phyloP scores from a whole-genome alignment of 108 stramenopile species.

The Nannochloropsis salina region DNA sequence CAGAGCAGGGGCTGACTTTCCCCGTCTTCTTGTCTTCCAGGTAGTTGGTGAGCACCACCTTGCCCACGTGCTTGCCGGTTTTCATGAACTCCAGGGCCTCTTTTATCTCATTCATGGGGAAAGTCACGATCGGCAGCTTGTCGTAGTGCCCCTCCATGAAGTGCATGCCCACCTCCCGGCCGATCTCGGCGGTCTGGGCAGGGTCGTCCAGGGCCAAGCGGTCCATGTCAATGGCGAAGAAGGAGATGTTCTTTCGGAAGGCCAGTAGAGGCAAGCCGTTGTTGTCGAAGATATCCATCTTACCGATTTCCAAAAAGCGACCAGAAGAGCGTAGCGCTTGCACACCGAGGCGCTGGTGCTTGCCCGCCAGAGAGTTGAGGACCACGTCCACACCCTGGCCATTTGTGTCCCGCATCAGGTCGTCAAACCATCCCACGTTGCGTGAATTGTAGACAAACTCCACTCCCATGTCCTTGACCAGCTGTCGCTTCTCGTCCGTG shows the following conservation, averaged over 20 bases:
- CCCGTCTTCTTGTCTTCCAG: background rate
- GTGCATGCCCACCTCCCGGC: background rate
- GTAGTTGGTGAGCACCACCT: background rate
- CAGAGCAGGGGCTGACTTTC: background rate
- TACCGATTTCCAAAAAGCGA: slow-evolving; percentile 18
- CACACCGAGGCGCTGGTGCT: slow-evolving; percentile 5
- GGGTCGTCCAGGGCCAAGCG: background rate
- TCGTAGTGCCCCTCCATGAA: slow-evolving; percentile 18
- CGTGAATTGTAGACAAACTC: slow-evolving; percentile 17
- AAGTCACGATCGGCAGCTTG: background rate
- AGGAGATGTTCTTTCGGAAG: slow-evolving; percentile 18
- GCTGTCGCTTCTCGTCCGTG: slow-evolving; percentile 17
- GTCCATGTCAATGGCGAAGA: slow-evolving; percentile 19
- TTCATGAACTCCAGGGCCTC: slow-evolving; percentile 22
- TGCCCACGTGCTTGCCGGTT: slow-evolving; percentile 22
- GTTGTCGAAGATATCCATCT: slow-evolving; percentile 22
- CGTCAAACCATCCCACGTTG: slow-evolving; percentile 16
- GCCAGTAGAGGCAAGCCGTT: background rate
- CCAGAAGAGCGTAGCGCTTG: slow-evolving; percentile 10
- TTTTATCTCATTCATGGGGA: background rate
- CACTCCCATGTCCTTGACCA: slow-evolving; percentile 17
- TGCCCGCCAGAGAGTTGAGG: slow-evolving; percentile 21
- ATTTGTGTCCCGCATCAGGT: slow-evolving; percentile 5
- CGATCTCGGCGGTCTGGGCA: background rate
- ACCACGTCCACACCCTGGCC: slow-evolving; percentile 20